Evolutionary conservation across 2,329 filamentous ascomycete species (phyloP).

Genomic region (Nemania diffusa): DNA sequence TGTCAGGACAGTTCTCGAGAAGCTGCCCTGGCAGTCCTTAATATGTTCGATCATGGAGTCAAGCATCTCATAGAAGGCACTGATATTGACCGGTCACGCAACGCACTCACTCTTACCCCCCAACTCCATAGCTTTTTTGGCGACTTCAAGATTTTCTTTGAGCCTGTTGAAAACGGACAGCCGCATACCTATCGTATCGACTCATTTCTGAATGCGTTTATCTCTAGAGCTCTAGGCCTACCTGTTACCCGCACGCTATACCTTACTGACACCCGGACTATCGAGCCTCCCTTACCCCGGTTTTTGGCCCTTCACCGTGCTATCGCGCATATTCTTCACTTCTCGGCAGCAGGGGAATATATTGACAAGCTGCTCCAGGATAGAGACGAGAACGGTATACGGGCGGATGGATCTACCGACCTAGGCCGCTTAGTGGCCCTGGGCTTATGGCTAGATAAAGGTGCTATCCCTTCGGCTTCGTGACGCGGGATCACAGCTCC

Average conservation of each 20-base stretch:
- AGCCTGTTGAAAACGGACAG: conserved; percentile 36
- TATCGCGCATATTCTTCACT: conserved; percentile 50
- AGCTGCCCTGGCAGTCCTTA: conserved; percentile 52
- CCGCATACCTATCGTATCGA: conserved; percentile 47
- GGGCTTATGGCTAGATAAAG: conserved; percentile 13
- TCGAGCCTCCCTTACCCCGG: conserved; percentile 49
- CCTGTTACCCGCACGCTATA: conserved; percentile 48
- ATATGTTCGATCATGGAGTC: conserved; percentile 55
- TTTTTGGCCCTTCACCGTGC: conserved; percentile 50
- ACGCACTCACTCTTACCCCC: conserved; percentile 45
- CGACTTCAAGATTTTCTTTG: conserved; percentile 49
- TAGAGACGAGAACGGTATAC: conserved; percentile 32
- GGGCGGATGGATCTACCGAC: conserved; percentile 36
- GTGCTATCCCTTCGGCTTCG: no score
- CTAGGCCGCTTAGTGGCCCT: conserved; percentile 31
- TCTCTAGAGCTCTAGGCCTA: conserved; percentile 31
- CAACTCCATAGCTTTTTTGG: conserved; percentile 49
- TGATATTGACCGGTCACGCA: conserved; percentile 53
- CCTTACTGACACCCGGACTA: conserved; percentile 40
- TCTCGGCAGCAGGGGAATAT: conserved; percentile 48
- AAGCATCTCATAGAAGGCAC: conserved; percentile 51
- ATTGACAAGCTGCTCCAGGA: conserved; percentile 48
- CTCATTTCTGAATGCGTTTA: conserved; percentile 31
- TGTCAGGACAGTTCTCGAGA: conserved; percentile 41
- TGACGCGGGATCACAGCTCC: no score